These are phyloP conservation scores for Alopecurus myosuroides DNA, from an alignment of 176 grass and related monocot species.

Conservation along the genomic window DNA sequence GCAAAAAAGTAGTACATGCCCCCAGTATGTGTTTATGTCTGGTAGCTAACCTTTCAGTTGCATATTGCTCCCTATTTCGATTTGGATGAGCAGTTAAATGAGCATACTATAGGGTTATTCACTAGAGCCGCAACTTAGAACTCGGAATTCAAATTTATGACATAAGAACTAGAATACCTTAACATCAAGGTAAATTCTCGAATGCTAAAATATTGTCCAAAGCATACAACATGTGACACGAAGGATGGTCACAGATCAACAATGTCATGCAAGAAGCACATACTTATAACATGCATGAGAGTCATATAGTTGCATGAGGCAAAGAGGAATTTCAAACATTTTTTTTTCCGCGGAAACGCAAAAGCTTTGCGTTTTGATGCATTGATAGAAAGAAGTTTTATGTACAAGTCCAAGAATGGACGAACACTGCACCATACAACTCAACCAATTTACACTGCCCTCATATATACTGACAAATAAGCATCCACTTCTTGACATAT, in stretches of 20 bases:
- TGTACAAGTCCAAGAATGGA: too few species aligned
- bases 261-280: not conserved
- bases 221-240: not conserved
- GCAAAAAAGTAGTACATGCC: not conserved
- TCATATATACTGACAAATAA: constrained; percentile 25
- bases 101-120: not conserved
- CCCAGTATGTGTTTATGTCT: not conserved
- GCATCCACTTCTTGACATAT: constrained; percentile 2
- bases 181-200: constrained; percentile 1
- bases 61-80: not conserved
- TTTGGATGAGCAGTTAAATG: not conserved
- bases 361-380: too few species aligned
- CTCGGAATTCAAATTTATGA: not conserved
- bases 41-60: not conserved
- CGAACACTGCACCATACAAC: too few species aligned
- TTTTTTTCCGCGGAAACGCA: too few species aligned
- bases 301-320: not conserved
- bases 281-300: not conserved
- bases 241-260: not conserved
- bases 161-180: not conserved
- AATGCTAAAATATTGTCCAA: not conserved
- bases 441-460: constrained; percentile 23
- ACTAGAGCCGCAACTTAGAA: not conserved
- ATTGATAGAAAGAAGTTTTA: too few species aligned
- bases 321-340: constrained; percentile 9